Percentiles rank a stretch among this genome's conserved stretches.
These are phyloP conservation scores for Penicillium macrosclerotiorum DNA, from an alignment of 495 filamentous ascomycete species.

Conservation along the genomic window DNA sequence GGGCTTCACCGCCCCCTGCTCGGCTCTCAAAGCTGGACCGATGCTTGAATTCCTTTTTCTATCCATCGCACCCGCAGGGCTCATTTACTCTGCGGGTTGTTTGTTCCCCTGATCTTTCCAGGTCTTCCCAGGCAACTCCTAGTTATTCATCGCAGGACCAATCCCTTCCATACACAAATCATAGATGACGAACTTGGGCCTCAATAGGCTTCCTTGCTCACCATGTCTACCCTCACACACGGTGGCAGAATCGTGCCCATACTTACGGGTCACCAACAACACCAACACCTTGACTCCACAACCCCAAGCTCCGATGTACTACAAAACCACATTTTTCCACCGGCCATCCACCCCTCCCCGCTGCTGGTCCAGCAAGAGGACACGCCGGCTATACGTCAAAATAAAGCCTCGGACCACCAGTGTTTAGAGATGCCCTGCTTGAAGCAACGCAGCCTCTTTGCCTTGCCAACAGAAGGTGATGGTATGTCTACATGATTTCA, in stretches of 20 bases:
- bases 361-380: slow-evolving; percentile 17
- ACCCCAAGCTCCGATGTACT: slow-evolving; percentile 14
- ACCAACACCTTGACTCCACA: slow-evolving; percentile 15
- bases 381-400: slow-evolving; percentile 10
- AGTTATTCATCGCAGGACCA: no score
- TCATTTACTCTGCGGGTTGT: slow-evolving; percentile 23
- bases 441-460: slow-evolving; percentile 38
- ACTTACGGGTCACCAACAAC: slow-evolving; percentile 33
- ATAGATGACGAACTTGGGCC: slow-evolving; percentile 42
- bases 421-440: slow-evolving; percentile 40
- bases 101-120: slow-evolving; percentile 10
- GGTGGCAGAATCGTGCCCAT: slow-evolving; percentile 51
- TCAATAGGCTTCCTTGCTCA: slow-evolving; percentile 32
- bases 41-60: slow-evolving; percentile 24
- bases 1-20: slow-evolving; percentile 19
- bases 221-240: slow-evolving; percentile 41
- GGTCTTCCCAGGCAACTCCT: slow-evolving; percentile 3
- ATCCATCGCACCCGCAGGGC: slow-evolving; percentile 29
- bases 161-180: slow-evolving; percentile 5
- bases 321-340: slow-evolving; percentile 2
- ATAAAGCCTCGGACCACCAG: slow-evolving; percentile 23
- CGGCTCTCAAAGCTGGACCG: slow-evolving; percentile 19
- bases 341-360: background rate
- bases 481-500: no score
- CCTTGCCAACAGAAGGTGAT: slow-evolving; percentile 45